Evolutionary conservation across 345 rosid genomes (phyloP), one percentile per base, ranked within the genome.

Genomic region (Eucalyptus sp.): DNA sequence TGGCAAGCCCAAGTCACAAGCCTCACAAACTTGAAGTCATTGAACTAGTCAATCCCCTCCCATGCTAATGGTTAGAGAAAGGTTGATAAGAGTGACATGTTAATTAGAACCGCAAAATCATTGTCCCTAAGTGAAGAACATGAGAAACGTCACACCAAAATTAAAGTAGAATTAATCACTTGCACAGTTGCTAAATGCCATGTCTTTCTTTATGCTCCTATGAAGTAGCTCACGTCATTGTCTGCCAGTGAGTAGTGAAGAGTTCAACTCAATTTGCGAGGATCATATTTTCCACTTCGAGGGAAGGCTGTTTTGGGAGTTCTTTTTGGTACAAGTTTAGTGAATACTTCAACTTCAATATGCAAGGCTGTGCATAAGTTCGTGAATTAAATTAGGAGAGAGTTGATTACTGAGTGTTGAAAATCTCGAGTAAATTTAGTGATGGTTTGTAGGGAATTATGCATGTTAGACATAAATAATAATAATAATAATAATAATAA

Each of bases 191-290:
- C 76, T 10, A 13, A 13, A 64, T 4, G 37, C 0, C 37, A 14
- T 14, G 37, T 7, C 76, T n/a, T 64, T 64, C 37, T 64, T 7
- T n/a, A 18, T 7, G 18, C 76, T 64, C 76, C 17, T 4, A 64
- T 29, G 8, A 13, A 64, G 76, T n/a, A n/a, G 76, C 76, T 64
- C 5, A 10, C 5, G 3, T n/a, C 18, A 14, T 29, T 64, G 4
- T 64, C 5, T 29, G 0, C 3, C 0, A n/a, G 37, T 3, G 2
- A n/a, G 5, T 7, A 14, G 76, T n/a, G 10, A 64, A 64, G 4
- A 64, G 8, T n/a, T 64, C 5, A 2, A 64, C 76, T 64, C 31
- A 31, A 7, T n/a, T 64, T n/a, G 71, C 18, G 13, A 6, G 3
- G 5, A 29, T 13, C 18, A 13, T 29, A 3, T 3, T 64, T 13